Percentiles rank a stretch among this genome's conserved stretches.
These are phyloP conservation scores for Sporisorium scitamineum DNA, from an alignment of 1,284 basidiomycete genomes.

Conservation along the genomic window DNA sequence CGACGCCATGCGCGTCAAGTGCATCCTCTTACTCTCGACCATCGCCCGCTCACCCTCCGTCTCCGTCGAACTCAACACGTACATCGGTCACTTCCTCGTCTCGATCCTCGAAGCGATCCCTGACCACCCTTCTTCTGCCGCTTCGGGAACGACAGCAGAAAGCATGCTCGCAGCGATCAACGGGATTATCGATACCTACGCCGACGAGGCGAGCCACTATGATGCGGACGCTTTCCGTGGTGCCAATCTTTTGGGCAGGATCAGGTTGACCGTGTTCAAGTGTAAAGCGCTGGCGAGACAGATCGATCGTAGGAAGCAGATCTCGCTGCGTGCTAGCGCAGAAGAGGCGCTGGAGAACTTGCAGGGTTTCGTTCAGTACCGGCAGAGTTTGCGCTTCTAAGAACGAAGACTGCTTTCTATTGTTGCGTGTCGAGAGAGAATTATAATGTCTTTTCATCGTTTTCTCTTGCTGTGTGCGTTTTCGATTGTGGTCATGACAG, in stretches of 20 bases:
- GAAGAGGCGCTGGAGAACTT: slow-evolving; percentile 80
- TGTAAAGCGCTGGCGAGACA: slow-evolving; percentile 31
- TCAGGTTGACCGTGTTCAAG: slow-evolving; percentile 25
- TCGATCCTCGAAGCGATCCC: slow-evolving; percentile 44
- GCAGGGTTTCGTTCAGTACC: slow-evolving; percentile 87
- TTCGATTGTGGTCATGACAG: too few species aligned
- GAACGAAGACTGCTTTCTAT: neutral
- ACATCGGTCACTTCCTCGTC: slow-evolving; percentile 46
- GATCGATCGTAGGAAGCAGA: slow-evolving; percentile 72
- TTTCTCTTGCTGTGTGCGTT: too few species aligned
- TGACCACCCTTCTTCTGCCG: neutral
- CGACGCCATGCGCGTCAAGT: slow-evolving; percentile 58
- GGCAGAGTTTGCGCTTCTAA: slow-evolving; percentile 67
- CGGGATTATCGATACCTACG: slow-evolving; percentile 91
- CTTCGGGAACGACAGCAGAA: slow-evolving; percentile 73
- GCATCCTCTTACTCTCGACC: slow-evolving; percentile 51
- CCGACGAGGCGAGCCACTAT: slow-evolving; percentile 85
- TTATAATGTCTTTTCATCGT: neutral
- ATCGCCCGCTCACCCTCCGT: slow-evolving; percentile 38
- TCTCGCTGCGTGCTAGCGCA: slow-evolving; percentile 70
- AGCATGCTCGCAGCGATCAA: slow-evolving; percentile 83
- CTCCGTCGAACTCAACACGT: slow-evolving; percentile 17
- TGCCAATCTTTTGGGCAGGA: slow-evolving; percentile 70
- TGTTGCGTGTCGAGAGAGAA: neutral
- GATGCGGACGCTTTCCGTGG: slow-evolving; percentile 80